phyloP scores from a whole-genome alignment of 2,329 filamentous ascomycete species.

The Falciphora oryzae region DNA sequence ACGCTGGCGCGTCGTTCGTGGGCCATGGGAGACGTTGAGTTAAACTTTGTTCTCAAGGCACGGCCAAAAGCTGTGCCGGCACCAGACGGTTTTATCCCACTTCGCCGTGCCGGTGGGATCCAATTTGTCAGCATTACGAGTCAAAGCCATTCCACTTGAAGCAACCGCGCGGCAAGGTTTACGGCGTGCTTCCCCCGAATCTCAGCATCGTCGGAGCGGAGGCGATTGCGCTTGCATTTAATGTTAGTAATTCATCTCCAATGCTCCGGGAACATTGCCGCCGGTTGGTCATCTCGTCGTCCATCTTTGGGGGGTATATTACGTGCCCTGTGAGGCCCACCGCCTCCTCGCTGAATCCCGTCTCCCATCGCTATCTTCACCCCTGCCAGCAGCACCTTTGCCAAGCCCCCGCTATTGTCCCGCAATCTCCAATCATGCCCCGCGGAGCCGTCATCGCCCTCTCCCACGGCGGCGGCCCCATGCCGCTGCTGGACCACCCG shows the following conservation, averaged over 20 bases:
- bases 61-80: no score
- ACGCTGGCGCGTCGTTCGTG: no score
- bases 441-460: slow-evolving; percentile 38
- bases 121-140: not conserved
- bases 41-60: no score
- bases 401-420: not conserved
- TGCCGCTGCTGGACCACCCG: slow-evolving; percentile 53
- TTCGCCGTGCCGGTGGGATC: not conserved
- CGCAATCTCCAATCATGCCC: not conserved
- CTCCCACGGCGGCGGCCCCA: slow-evolving; percentile 48
- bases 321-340: not conserved
- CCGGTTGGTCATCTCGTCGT: not conserved
- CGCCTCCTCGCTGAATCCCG: not conserved
- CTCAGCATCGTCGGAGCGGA: no score
- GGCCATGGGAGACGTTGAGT: no score
- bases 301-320: not conserved
- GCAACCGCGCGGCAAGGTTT: not conserved
- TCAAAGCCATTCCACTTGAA: not conserved
- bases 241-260: not conserved
- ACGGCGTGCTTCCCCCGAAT: not conserved
- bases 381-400: not conserved
- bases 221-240: no score
- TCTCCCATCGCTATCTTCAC: not conserved
- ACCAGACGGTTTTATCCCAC: no score
- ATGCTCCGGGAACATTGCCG: not conserved